Percentiles rank a stretch among this genome's conserved stretches.
Conservation (phyloP, 2,329 filamentous ascomycete species). For the Botrytis squamosa region DNA sequence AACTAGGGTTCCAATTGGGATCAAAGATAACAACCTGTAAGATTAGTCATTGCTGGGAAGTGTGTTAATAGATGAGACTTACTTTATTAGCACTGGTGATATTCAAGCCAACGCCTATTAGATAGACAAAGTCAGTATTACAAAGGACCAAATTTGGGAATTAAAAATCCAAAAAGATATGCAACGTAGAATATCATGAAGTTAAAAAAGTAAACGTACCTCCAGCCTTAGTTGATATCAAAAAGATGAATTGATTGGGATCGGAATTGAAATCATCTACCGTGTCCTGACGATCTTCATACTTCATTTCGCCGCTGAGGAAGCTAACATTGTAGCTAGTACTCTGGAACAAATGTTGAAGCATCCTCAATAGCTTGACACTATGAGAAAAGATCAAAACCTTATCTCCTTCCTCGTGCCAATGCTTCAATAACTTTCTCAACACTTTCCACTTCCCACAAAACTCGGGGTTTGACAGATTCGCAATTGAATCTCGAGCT, state of each 20-base stretch:
- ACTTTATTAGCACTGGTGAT: constrained; percentile 98
- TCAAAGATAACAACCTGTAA: constrained; percentile 71
- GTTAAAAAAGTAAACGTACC: constrained; percentile 40
- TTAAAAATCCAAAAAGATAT: background rate
- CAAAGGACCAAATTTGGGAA: background rate
- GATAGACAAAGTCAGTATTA: constrained; percentile 7
- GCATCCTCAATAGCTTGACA: constrained; percentile 77
- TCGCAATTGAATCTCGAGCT: constrained; percentile 74
- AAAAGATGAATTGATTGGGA: constrained; percentile 84
- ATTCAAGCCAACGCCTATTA: constrained; percentile 74
- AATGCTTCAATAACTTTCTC: constrained; percentile 81
- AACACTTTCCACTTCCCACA: constrained; percentile 97
- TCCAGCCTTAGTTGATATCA: constrained; percentile 91
- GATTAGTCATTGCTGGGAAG: background rate
- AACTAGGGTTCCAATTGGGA: constrained; percentile 95
- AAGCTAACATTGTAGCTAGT: constrained; percentile 92
- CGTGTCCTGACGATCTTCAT: constrained; percentile 75
- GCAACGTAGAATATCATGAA: background rate
- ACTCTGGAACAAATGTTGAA: constrained; percentile 80
- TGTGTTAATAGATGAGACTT: background rate
- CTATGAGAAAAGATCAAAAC: constrained; percentile 94
- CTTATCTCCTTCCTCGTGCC: constrained; percentile 88
- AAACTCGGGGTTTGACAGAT: constrained; percentile 82
- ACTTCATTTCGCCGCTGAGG: constrained; percentile 78
- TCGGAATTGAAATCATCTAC: constrained; percentile 93